phyloP scores from a whole-genome alignment of 345 rosid species.

The Iberis pinnata region DNA sequence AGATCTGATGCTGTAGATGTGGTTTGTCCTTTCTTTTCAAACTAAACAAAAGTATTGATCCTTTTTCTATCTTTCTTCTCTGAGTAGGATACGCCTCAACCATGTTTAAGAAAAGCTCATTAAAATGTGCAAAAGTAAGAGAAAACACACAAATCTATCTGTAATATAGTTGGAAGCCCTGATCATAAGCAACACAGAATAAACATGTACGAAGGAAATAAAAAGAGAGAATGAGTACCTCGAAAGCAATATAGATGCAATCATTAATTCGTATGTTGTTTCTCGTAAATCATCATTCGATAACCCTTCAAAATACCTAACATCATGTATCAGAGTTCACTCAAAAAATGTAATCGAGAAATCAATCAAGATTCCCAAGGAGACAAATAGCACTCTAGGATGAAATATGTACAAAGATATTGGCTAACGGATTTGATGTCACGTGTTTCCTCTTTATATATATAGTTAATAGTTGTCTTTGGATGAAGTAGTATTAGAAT shows the following conservation, averaged over 20 bases:
- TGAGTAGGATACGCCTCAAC: constrained; percentile 42
- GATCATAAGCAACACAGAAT: constrained; percentile 2
- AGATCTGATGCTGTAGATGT: constrained; percentile 41
- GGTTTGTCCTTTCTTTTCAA: constrained; percentile 66
- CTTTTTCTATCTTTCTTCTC: constrained; percentile 65
- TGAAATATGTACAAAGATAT: constrained; percentile 2
- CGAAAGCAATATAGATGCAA: constrained; percentile 56
- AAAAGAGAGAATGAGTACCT: constrained; percentile 43
- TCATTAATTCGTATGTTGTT: constrained; percentile 77
- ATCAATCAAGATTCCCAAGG: constrained; percentile 1
- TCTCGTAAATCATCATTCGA: constrained; percentile 92
- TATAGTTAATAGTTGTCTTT: constrained; percentile 27
- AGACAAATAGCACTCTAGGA: not conserved
- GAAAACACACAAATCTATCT: too few species aligned
- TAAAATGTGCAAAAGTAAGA: constrained; percentile 17
- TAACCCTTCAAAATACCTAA: constrained; percentile 89
- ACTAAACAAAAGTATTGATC: constrained; percentile 61
- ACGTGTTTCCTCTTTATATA: constrained; percentile 31
- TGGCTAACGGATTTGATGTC: constrained; percentile 20
- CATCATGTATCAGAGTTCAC: constrained; percentile 82
- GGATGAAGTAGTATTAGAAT: constrained; percentile 22
- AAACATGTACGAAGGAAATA: not conserved
- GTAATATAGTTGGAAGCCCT: constrained; percentile 1
- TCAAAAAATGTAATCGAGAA: constrained; percentile 33
- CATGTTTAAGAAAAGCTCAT: constrained; percentile 36